phyloP scores from a whole-genome alignment of 768 basidiomycete species.

The Tulasnella sp. region DNA sequence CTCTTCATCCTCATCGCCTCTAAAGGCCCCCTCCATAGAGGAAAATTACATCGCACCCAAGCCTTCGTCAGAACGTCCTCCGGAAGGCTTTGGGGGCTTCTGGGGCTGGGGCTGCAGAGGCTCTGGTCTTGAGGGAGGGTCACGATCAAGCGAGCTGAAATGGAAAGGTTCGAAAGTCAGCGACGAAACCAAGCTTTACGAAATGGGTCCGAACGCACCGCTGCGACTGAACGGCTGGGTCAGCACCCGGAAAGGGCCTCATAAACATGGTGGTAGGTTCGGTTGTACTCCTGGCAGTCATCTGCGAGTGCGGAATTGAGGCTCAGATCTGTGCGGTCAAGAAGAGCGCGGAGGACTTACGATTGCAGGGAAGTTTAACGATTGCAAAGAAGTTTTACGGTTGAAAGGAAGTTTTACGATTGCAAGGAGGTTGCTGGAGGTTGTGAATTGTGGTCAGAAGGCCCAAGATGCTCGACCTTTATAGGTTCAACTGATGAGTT shows the following conservation, averaged over 20 bases:
- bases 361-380: not conserved
- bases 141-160: not conserved
- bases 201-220: too few species aligned
- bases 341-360: not conserved
- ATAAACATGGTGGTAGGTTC: too few species aligned
- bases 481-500: too few species aligned
- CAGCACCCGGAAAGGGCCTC: too few species aligned
- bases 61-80: not conserved
- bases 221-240: too few species aligned
- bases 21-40: not conserved
- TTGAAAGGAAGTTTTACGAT: not conserved
- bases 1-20: not conserved
- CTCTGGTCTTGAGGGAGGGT: not conserved
- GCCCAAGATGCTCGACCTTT: too few species aligned
- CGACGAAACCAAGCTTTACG: too few species aligned
- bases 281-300: too few species aligned
- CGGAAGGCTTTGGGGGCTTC: not conserved
- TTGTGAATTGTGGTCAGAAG: not conserved
- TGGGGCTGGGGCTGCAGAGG: not conserved
- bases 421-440: not conserved
- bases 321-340: not conserved
- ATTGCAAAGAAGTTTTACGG: not conserved
- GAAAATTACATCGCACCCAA: not conserved
- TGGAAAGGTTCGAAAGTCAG: not conserved
- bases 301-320: not conserved